Conservation (phyloP, 352 stramenopile species). For the Phytophthora multivora region DNA sequence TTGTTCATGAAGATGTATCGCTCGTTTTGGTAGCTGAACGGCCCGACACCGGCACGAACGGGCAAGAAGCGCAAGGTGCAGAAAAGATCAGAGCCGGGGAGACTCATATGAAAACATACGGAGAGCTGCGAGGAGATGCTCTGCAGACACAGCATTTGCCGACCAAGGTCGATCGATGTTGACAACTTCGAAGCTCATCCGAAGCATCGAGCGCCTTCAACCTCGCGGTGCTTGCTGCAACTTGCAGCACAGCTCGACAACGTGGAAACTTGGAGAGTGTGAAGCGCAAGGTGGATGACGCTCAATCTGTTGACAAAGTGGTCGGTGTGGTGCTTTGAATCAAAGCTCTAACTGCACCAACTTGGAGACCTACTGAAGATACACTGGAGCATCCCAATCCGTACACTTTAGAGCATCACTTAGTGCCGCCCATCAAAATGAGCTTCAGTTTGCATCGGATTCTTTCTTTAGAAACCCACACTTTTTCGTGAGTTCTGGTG, state of each 20-base stretch:
- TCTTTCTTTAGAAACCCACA: too few relatives aligned
- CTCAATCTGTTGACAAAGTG: background rate
- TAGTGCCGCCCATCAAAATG: background rate
- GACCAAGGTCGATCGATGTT: background rate
- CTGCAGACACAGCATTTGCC: constrained; percentile 8
- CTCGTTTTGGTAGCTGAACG: constrained; percentile 16
- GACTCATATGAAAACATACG: constrained; percentile 11
- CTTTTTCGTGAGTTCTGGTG: constrained; percentile 8
- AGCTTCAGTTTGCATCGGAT: background rate
- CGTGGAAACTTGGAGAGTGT: background rate
- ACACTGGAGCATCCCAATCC: constrained; percentile 2
- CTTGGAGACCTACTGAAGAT: background rate
- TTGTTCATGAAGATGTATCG: constrained; percentile 3
- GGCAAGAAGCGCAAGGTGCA: constrained; percentile 15
- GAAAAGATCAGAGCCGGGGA: constrained; percentile 18
- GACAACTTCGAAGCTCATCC: background rate
- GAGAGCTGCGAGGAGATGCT: constrained; percentile 7
- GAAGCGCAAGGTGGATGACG: constrained; percentile 9
- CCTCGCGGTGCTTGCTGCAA: constrained; percentile 6
- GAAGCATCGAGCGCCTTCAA: background rate
- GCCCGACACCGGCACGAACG: constrained; percentile 16
- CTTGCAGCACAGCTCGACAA: constrained; percentile 7
- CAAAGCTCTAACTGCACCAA: too few relatives aligned
- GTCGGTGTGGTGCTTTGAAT: background rate
- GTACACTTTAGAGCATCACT: background rate